A percentile compares a stretch with the other conserved stretches of the same genome.
These are phyloP conservation scores for Eucalyptus virginea DNA, from an alignment of 345 rosid species.

Conservation along the genomic window DNA sequence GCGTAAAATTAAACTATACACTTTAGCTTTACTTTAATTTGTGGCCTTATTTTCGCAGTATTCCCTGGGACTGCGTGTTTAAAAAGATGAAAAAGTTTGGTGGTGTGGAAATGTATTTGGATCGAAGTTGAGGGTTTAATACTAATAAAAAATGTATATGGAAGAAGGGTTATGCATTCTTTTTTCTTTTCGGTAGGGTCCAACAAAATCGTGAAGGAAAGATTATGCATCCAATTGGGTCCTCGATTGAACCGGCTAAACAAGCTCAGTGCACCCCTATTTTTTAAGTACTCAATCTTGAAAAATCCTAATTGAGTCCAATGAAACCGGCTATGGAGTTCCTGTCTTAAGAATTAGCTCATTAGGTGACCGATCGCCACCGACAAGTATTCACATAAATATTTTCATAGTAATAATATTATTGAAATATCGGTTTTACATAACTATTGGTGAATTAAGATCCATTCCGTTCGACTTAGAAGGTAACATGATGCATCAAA, in stretches of 20 bases:
- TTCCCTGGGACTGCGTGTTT: neutral
- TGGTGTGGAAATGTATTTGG: neutral
- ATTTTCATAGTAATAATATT: neutral
- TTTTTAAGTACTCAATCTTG: neutral
- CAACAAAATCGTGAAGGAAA: neutral
- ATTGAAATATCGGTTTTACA: neutral
- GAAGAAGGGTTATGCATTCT: neutral
- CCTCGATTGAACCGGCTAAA: neutral
- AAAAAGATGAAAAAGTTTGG: neutral
- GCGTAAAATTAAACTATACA: neutral
- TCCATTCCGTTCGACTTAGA: neutral
- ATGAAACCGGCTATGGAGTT: neutral
- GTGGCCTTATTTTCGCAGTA: neutral
- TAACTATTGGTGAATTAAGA: neutral
- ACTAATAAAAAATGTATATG: neutral
- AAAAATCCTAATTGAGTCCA: neutral
- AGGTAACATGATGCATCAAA: neutral
- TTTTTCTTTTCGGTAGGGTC: neutral
- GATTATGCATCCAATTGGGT: neutral
- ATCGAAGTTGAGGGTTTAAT: neutral
- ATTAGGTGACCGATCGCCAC: neutral
- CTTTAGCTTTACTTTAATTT: neutral
- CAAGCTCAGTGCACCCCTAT: neutral
- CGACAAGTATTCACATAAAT: neutral
- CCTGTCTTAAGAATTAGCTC: neutral